A percentile compares a stretch with the other conserved stretches of the same genome.
Conservation (phyloP, 768 basidiomycete species). For the Termitomyces sp. region DNA sequence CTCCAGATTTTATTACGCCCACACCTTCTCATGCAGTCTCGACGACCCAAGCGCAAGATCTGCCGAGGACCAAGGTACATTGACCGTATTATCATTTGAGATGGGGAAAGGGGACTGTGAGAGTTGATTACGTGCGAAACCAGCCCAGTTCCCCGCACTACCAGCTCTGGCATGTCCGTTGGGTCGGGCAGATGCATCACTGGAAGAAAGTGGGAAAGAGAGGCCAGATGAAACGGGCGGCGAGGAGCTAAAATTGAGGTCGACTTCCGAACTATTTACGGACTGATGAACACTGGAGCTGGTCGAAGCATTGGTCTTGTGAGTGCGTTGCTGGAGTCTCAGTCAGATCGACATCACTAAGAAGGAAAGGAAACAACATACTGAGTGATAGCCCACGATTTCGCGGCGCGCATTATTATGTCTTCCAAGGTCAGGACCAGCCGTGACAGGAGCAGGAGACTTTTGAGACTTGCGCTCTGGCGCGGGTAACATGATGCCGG, state of each 20-base stretch:
- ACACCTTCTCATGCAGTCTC: slow-evolving; percentile 57
- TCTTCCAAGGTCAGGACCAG: slow-evolving; percentile 80
- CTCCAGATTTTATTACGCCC: slow-evolving; percentile 34
- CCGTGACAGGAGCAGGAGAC: slow-evolving; percentile 78
- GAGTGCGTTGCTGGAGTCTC: slow-evolving; percentile 33
- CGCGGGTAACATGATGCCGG: slow-evolving; percentile 53
- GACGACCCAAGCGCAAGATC: slow-evolving; percentile 46
- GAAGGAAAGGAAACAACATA: slow-evolving; percentile 35
- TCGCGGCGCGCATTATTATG: slow-evolving; percentile 67
- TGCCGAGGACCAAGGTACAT: slow-evolving; percentile 55
- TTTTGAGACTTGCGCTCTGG: slow-evolving; percentile 57
- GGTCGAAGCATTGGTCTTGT: slow-evolving; percentile 39
- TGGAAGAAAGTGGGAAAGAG: slow-evolving; percentile 38
- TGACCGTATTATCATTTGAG: slow-evolving; percentile 49
- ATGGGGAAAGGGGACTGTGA: slow-evolving; percentile 47
- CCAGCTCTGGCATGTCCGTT: slow-evolving; percentile 73
- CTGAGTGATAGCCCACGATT: slow-evolving; percentile 68
- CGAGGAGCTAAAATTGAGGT: slow-evolving; percentile 53
- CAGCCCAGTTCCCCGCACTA: slow-evolving; percentile 79
- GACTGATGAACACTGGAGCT: slow-evolving; percentile 64
- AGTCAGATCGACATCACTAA: neutral
- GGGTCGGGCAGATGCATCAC: slow-evolving; percentile 40
- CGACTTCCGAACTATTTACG: slow-evolving; percentile 67
- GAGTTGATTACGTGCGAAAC: slow-evolving; percentile 50
- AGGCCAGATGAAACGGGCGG: slow-evolving; percentile 38